These are phyloP conservation scores for Nepenthes mirabilis DNA, from an alignment of 148 eudicot species.

Conservation along the genomic window DNA sequence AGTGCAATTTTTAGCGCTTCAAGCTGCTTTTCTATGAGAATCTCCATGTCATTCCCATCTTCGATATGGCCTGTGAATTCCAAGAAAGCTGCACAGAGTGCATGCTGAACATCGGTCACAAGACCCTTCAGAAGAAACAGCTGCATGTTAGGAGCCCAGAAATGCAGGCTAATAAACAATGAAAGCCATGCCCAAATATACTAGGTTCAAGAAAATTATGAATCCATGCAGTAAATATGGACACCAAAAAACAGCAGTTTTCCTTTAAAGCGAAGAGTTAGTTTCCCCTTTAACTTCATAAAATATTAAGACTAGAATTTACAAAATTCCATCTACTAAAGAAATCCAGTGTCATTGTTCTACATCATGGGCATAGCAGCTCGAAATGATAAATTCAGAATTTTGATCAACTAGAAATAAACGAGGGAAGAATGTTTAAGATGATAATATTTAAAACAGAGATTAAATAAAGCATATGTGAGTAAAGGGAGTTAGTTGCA, in stretches of 20 bases:
- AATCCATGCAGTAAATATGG: too few species aligned
- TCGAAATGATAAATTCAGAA: too few species aligned
- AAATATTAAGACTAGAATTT: neutral
- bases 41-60: constrained; percentile 59
- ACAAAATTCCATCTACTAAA: too few species aligned
- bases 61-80: constrained; percentile 59
- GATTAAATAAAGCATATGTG: too few species aligned
- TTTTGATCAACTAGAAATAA: too few species aligned
- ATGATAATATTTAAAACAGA: too few species aligned
- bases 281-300: neutral
- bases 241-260: too few species aligned
- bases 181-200: neutral
- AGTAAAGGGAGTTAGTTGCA: too few species aligned
- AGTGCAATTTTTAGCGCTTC: constrained; percentile 75
- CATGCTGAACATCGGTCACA: constrained; percentile 50
- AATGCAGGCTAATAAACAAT: neutral
- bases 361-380: too few species aligned
- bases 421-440: too few species aligned
- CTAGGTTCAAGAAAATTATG: neutral
- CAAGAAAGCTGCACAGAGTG: constrained; percentile 38
- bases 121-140: constrained; percentile 37
- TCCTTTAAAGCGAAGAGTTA: too few species aligned
- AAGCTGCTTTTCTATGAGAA: constrained; percentile 64
- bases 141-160: neutral
- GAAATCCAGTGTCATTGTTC: too few species aligned